Conservation (phyloP, 495 filamentous ascomycete species). For the Podospora didyma region DNA sequence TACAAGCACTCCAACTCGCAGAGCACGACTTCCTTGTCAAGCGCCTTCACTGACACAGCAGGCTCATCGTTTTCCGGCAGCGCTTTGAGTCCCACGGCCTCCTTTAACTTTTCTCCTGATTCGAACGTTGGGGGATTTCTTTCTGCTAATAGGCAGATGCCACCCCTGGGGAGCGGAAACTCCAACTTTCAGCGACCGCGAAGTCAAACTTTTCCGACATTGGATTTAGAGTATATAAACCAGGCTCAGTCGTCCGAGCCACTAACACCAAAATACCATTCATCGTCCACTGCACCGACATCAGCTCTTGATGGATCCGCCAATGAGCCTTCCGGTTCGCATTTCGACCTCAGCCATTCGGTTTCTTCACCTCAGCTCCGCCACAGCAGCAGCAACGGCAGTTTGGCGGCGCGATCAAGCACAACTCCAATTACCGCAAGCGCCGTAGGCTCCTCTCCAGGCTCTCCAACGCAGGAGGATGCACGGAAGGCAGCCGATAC, state of each 20-base stretch:
- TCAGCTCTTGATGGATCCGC: slow-evolving; percentile 70
- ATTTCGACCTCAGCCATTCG: slow-evolving; percentile 50
- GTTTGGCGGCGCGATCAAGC: slow-evolving; percentile 42
- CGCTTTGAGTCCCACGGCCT: slow-evolving; percentile 79
- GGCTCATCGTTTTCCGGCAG: slow-evolving; percentile 67
- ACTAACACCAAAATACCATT: slow-evolving; percentile 60
- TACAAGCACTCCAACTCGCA: slow-evolving; percentile 55
- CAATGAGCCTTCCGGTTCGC: slow-evolving; percentile 49
- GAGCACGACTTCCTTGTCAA: slow-evolving; percentile 52
- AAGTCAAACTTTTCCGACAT: slow-evolving; percentile 85
- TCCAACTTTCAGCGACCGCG: slow-evolving; percentile 69
- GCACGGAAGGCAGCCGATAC: slow-evolving; percentile 81
- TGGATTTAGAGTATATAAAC: slow-evolving; percentile 70
- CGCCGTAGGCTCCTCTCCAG: slow-evolving; percentile 43
- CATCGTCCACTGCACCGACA: slow-evolving; percentile 51
- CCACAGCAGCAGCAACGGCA: slow-evolving; percentile 51
- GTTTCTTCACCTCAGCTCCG: slow-evolving; percentile 50
- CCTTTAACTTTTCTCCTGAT: slow-evolving; percentile 74
- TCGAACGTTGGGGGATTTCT: slow-evolving; percentile 68
- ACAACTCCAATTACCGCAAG: slow-evolving; percentile 37
- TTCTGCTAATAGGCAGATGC: slow-evolving; percentile 56
- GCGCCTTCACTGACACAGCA: slow-evolving; percentile 56
- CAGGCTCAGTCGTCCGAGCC: slow-evolving; percentile 59
- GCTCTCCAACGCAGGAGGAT: slow-evolving; percentile 86
- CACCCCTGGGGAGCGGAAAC: slow-evolving; percentile 33